phyloP scores from a whole-genome alignment of 176 grass and related monocot species.

The Triticum urartu region DNA sequence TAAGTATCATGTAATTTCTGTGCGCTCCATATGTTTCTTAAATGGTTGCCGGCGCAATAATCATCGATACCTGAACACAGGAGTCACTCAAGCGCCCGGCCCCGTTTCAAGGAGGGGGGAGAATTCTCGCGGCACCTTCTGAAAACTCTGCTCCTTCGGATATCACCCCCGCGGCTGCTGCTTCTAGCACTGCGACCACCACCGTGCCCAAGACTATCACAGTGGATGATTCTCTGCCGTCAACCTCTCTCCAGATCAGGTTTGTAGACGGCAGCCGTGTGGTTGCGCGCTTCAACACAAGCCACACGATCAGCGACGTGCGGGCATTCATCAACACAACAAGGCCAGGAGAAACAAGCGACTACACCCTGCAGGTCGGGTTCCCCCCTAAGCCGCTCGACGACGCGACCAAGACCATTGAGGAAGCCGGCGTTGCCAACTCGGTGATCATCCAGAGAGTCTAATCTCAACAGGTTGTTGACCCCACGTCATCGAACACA shows the following conservation, averaged over 20 bases:
- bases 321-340: slow-evolving; percentile 70
- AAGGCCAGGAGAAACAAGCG: slow-evolving; percentile 47
- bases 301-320: slow-evolving; percentile 68
- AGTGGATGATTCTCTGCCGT: slow-evolving; percentile 67
- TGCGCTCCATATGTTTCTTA: not conserved
- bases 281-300: slow-evolving; percentile 76
- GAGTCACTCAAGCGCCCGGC: slow-evolving; percentile 36
- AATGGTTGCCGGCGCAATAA: not conserved
- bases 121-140: slow-evolving; percentile 39
- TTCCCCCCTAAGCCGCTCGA: slow-evolving; percentile 82
- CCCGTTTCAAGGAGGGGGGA: slow-evolving; percentile 63
- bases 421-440: slow-evolving; percentile 78
- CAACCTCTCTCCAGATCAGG: slow-evolving; percentile 90
- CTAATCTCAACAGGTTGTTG: slow-evolving; percentile 36
- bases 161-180: slow-evolving; percentile 12
- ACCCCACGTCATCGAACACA: not conserved
- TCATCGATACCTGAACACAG: slow-evolving; percentile 37
- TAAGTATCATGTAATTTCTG: slow-evolving; percentile 22
- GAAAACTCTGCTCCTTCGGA: slow-evolving; percentile 28
- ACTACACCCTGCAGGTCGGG: slow-evolving; percentile 67
- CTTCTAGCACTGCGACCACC: slow-evolving; percentile 14
- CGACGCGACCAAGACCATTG: slow-evolving; percentile 70
- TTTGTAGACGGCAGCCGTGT: slow-evolving; percentile 76
- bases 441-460: slow-evolving; percentile 83
- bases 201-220: slow-evolving; percentile 24